Evolutionary conservation across 306 rosid species (phyloP), one percentile per base, ranked within the genome.

Genomic region (Vigna angularis): DNA sequence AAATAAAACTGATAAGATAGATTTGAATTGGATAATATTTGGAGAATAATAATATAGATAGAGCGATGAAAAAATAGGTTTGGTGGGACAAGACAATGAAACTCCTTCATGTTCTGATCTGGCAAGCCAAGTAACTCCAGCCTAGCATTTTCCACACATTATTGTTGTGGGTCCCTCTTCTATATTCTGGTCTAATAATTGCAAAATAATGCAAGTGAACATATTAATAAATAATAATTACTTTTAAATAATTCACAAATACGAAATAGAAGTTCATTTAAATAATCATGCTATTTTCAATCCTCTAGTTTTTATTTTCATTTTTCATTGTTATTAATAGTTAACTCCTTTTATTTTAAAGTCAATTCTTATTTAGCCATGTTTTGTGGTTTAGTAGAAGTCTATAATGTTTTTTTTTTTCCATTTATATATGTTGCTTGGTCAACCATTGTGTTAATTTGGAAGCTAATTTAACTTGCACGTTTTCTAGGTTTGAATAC

Each of bases 71-170:
- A 30, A 18, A 15, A 15, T 9, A 20, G 65, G 9, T 34, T 51
- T 36, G 65, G 66, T 52, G 73, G 81, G 66, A 11, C 28, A 22
- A 45, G 65, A 30, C 9, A 36, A 15, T 64, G 73, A 50, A 56
- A 4, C 42, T 36, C 55, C 18, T 30, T 14, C 73, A 65, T 66
- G 80, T 66, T 79, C 77, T 57, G 74, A 51, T 66, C 79, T 73
- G 74, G 84, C 65, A 70, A 78, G 28, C 79, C 57, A 4, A 34
- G 45, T 32, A 55, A 79, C 3, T 76, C 83, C 81, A 83, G 76
- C 79, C 72, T 67, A 22, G 83, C 66, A 73, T 73, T 62, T 72
- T 73, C 45, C 30, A 55, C 75, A 38, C 70, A 48, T 55, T 69
- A 61, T 36, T 51, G 67, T 34, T 56, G 73, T 36, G 81, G 81